phyloP scores from a whole-genome alignment of 148 eudicot genomes.

The Silene uniflora region DNA sequence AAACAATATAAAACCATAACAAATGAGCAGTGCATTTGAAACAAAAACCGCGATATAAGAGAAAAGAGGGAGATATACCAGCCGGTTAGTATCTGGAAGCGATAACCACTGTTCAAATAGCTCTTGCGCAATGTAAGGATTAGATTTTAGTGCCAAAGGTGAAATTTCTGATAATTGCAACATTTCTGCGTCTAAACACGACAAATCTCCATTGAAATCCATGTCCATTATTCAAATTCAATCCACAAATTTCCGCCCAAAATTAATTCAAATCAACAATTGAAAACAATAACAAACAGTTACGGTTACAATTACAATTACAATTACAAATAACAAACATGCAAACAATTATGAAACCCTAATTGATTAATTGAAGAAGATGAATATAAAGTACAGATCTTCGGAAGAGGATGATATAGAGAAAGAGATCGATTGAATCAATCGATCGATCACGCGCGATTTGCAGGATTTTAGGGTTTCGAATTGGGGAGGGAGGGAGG shows the following conservation, averaged over 20 bases:
- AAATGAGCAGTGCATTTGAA: not conserved
- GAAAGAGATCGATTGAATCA: not conserved
- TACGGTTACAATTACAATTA: slow-evolving; percentile 24
- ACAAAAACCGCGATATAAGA: not conserved
- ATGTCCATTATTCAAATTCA: slow-evolving; percentile 40
- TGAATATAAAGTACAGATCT: too few species aligned
- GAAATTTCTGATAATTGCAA: slow-evolving; percentile 81
- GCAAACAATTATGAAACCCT: slow-evolving; percentile 23
- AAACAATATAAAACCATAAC: slow-evolving; percentile 7
- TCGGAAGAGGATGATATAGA: not conserved
- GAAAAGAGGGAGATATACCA: slow-evolving; percentile 37
- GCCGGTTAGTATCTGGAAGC: slow-evolving; percentile 56
- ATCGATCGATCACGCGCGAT: not conserved
- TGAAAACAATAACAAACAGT: slow-evolving; percentile 17
- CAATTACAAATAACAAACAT: slow-evolving; percentile 15
- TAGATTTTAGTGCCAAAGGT: slow-evolving; percentile 60
- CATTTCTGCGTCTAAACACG: slow-evolving; percentile 56
- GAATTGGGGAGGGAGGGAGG: not conserved
- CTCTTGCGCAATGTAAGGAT: slow-evolving; percentile 66
- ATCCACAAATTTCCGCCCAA: not conserved
- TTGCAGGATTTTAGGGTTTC: not conserved
- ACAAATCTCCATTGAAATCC: slow-evolving; percentile 71
- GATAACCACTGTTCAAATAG: slow-evolving; percentile 89
- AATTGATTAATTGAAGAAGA: not conserved
- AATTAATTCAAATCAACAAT: slow-evolving; percentile 13